Percentiles rank a stretch among this genome's conserved stretches.
Conservation (phyloP, 2,329 filamentous ascomycete genomes). For the Stagonosporopsis cucurbitacearum region DNA sequence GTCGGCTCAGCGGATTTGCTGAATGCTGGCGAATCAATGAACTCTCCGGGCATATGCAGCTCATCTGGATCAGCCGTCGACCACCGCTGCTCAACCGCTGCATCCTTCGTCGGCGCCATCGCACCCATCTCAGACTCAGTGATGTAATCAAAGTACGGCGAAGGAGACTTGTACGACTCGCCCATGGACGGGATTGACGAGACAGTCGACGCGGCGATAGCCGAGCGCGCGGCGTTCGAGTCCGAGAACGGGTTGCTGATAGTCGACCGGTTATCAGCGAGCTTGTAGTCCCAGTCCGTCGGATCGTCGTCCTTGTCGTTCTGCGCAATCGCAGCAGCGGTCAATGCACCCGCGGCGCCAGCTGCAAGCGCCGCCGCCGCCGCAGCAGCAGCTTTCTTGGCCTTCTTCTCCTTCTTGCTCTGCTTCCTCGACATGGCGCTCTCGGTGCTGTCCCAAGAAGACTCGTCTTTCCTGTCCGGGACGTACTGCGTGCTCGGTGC, state of each 20-base stretch:
- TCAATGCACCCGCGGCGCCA: constrained; percentile 20
- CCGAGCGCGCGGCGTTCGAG: constrained; percentile 31
- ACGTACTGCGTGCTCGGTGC: constrained; percentile 41
- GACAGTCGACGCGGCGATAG: constrained; percentile 26
- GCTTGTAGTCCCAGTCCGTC: constrained; percentile 21
- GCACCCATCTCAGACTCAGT: constrained; percentile 49
- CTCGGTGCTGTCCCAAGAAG: constrained; percentile 30
- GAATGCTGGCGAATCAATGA: constrained; percentile 50
- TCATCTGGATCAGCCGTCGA: constrained; percentile 63
- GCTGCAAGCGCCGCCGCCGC: constrained; percentile 28
- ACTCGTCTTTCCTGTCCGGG: constrained; percentile 34
- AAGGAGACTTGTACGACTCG: constrained; percentile 39
- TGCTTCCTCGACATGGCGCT: constrained; percentile 37
- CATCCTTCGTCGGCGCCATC: constrained; percentile 27
- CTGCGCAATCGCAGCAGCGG: constrained; percentile 29
- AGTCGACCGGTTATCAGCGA: constrained; percentile 26
- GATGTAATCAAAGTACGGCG: constrained; percentile 52
- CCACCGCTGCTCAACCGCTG: constrained; percentile 47
- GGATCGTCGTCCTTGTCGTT: constrained; percentile 26
- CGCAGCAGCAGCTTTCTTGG: constrained; percentile 30
- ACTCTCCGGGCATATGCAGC: constrained; percentile 68
- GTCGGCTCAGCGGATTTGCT: constrained; percentile 22
- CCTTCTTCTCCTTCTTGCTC: constrained; percentile 44
- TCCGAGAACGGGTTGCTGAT: constrained; percentile 41
- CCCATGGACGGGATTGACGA: constrained; percentile 31